A percentile compares a stretch with the other conserved stretches of the same genome.
Conservation (phyloP, 148 eudicot species). For the Spergularia bocconei region DNA sequence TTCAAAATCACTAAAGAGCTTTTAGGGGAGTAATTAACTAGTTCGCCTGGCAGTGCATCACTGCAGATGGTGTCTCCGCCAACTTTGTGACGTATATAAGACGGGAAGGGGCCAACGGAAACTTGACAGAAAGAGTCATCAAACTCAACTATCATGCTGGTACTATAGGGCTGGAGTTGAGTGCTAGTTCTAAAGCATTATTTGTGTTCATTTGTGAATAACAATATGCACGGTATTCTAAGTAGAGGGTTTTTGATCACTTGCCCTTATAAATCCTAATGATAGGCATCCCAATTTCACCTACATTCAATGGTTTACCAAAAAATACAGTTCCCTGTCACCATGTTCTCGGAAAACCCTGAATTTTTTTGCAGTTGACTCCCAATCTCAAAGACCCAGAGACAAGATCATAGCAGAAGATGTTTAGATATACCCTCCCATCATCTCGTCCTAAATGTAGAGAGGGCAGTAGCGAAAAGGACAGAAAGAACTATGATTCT, state of each 20-base stretch:
- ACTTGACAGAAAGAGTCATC: not conserved
- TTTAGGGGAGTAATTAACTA: too few relatives aligned
- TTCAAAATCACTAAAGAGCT: too few relatives aligned
- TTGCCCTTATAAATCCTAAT: not conserved
- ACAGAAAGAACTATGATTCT: not conserved
- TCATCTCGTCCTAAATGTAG: not conserved
- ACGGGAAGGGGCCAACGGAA: not conserved
- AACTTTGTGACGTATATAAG: not conserved
- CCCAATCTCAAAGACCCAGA: not conserved
- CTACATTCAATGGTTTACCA: not conserved
- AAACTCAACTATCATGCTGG: not conserved
- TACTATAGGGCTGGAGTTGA: not conserved
- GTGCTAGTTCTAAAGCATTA: not conserved
- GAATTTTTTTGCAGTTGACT: not conserved
- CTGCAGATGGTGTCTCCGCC: not conserved
- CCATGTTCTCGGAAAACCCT: not conserved
- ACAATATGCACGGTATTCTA: not conserved
- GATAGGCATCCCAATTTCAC: not conserved
- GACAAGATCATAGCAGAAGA: not conserved
- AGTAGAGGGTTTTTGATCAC: not conserved
- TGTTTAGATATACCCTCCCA: not conserved
- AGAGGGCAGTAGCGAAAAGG: not conserved
- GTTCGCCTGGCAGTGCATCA: too few relatives aligned
- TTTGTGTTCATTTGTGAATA: not conserved
- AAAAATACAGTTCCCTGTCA: not conserved